Base-by-base conservation (phyloP, 306 rosid species). In the Trifolium repens region DNA sequence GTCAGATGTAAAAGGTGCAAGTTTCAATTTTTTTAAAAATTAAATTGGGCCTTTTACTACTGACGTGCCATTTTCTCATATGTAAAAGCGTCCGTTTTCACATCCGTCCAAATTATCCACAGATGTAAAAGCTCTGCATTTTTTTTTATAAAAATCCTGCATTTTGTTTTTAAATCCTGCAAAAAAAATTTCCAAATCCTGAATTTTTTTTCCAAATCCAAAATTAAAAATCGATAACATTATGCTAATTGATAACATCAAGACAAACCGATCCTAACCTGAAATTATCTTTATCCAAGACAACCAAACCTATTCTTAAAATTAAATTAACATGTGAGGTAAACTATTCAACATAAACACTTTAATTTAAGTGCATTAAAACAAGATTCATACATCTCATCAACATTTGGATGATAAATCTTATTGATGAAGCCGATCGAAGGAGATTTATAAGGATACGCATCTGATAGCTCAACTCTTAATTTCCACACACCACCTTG, bases 221-320 rank as follows among this genome's bases (percentile, higher is more conserved):
- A n/a, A n/a, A n/a, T n/a, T n/a, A n/a, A n/a, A n/a, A n/a, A n/a
- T n/a, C n/a, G n/a, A n/a, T n/a, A n/a, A n/a, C n/a, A n/a, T n/a
- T n/a, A n/a, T n/a, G n/a, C 79, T 87, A 88, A 76, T 87, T 87
- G 78, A 87, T 87, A 50, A 84, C 90, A 84, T 87, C 90, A 47
- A 87, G 83, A 81, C 90, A 87, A 79, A 87, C 86, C n/a, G 88
- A 84, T 76, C 90, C 90, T 15, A 88, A 84, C 90, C 90, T 87
- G 88, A 76, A 84, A 69, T 50, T 40, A 50, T 43, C 8, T 27
- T 60, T 2, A 76, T 57, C 68, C 47, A 81, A 69, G 9, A 67
- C 19, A 67, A 72, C 17, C 59, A 74, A 58, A 16, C 72, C 63
- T 42, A 30, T 62, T 59, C 67, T 39, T 69, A 39, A 78, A 46